phyloP scores from a whole-genome alignment of 495 filamentous ascomycete species.

The Zalerion maritima region DNA sequence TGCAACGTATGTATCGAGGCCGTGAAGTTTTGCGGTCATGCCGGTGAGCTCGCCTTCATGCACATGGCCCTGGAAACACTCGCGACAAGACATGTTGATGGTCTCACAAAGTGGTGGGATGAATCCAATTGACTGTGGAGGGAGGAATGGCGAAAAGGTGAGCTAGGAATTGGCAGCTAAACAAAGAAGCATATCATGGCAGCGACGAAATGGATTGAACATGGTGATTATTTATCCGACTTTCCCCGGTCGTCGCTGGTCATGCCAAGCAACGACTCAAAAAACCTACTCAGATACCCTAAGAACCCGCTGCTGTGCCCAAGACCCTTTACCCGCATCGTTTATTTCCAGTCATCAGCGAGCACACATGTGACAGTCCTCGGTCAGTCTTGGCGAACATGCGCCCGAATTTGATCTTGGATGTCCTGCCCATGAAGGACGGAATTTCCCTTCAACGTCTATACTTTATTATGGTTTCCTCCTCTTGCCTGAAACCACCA shows the following conservation, averaged over 20 bases:
- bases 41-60: constrained; percentile 11
- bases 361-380: too few species aligned
- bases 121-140: constrained; percentile 2
- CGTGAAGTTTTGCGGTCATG: constrained; percentile 19
- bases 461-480: too few species aligned
- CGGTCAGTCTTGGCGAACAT: too few species aligned
- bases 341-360: too few species aligned
- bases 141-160: constrained; percentile 1
- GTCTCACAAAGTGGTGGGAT: constrained; percentile 1
- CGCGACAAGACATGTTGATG: constrained; percentile 13
- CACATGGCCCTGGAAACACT: constrained; percentile 11
- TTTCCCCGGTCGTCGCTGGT: not conserved
- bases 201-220: constrained; percentile 8
- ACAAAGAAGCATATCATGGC: constrained; percentile 5
- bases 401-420: too few species aligned
- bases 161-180: not conserved
- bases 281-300: too few species aligned
- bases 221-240: too few species aligned
- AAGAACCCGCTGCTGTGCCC: too few species aligned
- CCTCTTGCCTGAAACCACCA: too few species aligned
- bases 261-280: constrained; percentile 1
- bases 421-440: too few species aligned
- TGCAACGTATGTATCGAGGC: constrained; percentile 24
- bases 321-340: too few species aligned
- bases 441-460: too few species aligned